These are phyloP conservation scores for Kwoniella botswanensis DNA, from an alignment of 768 basidiomycete genomes.

Conservation along the genomic window DNA sequence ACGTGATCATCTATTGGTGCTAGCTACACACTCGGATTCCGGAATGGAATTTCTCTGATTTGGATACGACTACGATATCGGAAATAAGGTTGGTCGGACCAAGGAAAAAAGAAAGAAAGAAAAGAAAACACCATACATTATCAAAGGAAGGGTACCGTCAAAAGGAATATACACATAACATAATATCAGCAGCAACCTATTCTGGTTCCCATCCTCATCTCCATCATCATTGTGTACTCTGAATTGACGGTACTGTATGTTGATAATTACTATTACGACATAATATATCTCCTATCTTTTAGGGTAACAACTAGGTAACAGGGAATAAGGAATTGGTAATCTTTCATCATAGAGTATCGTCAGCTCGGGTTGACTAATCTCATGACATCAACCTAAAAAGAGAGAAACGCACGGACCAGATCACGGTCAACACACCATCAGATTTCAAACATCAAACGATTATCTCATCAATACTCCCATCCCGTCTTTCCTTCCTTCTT, in stretches of 20 bases:
- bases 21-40: neutral
- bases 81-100: neutral
- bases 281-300: no score
- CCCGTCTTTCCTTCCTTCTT: conserved; percentile 3
- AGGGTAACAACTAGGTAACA: no score
- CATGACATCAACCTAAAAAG: neutral
- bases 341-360: neutral
- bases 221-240: no score
- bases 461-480: neutral
- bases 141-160: neutral
- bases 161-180: neutral
- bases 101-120: neutral
- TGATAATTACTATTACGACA: no score
- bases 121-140: neutral
- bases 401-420: neutral
- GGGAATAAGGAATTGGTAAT: no score
- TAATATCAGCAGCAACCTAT: no score
- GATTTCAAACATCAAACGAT: neutral
- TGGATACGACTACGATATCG: neutral
- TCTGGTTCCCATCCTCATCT: no score
- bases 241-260: no score
- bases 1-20: neutral
- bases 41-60: neutral
- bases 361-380: neutral
- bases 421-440: neutral